Percentiles rank a stretch among this genome's conserved stretches.
These are phyloP conservation scores for Yamadazyma songkhlaensis DNA, from an alignment of 1,139 yeast genomes.

Conservation along the genomic window DNA sequence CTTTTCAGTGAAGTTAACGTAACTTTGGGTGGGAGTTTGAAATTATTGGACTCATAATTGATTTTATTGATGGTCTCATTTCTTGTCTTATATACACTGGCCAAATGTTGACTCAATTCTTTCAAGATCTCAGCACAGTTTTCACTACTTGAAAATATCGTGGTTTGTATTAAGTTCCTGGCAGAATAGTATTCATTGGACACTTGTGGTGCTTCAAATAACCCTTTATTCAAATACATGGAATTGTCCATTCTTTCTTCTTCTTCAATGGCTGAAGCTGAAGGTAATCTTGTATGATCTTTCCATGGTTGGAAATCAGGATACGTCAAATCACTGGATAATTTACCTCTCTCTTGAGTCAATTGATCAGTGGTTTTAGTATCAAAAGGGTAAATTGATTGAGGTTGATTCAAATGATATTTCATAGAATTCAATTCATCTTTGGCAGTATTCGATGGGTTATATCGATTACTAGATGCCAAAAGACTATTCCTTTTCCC, in stretches of 20 bases:
- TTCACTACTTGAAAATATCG: conserved; percentile 37
- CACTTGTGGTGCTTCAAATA: conserved; percentile 58
- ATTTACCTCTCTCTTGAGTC: conserved; percentile 7
- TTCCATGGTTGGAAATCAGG: conserved; percentile 86
- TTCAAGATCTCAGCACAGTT: conserved; percentile 37
- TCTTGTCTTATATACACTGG: conserved; percentile 58
- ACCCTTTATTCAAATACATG: conserved; percentile 40
- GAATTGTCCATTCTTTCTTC: conserved; percentile 28
- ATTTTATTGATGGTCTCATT: conserved; percentile 68
- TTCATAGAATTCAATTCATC: conserved; percentile 38
- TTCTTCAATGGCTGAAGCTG: conserved; percentile 21
- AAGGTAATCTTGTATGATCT: conserved; percentile 53
- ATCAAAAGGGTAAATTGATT: conserved; percentile 35
- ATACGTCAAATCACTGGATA: conserved; percentile 26
- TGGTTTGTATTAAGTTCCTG: conserved; percentile 48
- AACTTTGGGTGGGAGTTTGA: conserved; percentile 81
- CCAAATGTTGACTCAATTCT: conserved; percentile 49
- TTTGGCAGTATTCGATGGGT: conserved; percentile 11
- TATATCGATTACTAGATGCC: conserved; percentile 1
- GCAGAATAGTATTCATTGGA: conserved; percentile 50
- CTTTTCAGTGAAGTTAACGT: conserved; percentile 83
- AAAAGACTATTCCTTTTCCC: conserved; percentile 35
- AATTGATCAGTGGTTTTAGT: conserved; percentile 9
- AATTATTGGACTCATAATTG: conserved; percentile 48
- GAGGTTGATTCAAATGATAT: conserved; percentile 36